Percentiles rank a stretch among this genome's conserved stretches.
Evolutionary conservation across 139 green algal species (phyloP).

Genomic region (Chlorella sp.): DNA sequence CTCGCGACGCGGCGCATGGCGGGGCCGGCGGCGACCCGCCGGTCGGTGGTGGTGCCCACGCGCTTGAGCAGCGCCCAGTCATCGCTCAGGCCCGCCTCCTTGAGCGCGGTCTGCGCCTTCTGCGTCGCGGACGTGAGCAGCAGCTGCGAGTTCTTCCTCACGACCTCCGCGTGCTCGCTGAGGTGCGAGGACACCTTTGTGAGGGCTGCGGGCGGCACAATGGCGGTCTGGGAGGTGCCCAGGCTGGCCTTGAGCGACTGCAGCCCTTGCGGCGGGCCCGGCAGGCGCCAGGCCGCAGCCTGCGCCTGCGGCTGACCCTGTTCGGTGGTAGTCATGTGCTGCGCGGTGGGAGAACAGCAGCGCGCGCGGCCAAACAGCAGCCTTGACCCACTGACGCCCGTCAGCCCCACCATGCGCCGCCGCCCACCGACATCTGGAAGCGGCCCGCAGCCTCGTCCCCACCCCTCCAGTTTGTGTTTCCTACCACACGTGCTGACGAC

Average conservation of each 20-base stretch:
- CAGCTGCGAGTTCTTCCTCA: conserved; percentile 33
- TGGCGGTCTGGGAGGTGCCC: background rate
- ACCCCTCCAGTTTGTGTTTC: too few species aligned
- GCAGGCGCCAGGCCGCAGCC: background rate
- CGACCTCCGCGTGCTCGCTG: background rate
- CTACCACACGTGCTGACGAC: too few species aligned
- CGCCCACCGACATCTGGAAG: too few species aligned
- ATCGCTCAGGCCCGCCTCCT: background rate
- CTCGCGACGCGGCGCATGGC: conserved; percentile 29
- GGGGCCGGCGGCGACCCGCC: too few species aligned
- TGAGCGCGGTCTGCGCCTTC: conserved; percentile 27
- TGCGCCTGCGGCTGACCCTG: too few species aligned
- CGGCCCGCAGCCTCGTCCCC: too few species aligned
- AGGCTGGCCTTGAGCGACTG: background rate
- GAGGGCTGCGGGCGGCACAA: background rate
- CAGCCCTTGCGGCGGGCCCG: background rate
- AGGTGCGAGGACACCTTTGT: conserved; percentile 34
- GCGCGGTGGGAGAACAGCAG: too few species aligned
- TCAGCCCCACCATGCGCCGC: too few species aligned
- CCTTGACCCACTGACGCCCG: too few species aligned
- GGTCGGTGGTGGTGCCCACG: background rate
- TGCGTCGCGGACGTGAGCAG: conserved; percentile 12
- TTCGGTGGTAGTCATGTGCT: background rate
- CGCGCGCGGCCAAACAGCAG: too few species aligned
- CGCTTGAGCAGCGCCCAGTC: conserved; percentile 27